phyloP scores from a whole-genome alignment of 805 yeast genomes.

The Yamadazyma philogaea region DNA sequence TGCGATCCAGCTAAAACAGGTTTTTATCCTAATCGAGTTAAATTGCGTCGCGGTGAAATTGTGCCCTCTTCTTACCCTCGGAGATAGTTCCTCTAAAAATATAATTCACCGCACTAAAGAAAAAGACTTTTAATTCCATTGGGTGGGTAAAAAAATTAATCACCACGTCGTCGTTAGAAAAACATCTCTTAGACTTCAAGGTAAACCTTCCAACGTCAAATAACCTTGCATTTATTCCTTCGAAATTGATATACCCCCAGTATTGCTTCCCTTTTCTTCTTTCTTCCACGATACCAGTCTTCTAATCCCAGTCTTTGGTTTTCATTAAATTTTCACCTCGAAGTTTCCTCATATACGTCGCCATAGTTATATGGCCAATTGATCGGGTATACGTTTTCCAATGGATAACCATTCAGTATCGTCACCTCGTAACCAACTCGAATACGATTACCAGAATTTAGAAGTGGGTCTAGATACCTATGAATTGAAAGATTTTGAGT shows the following conservation, averaged over 20 bases:
- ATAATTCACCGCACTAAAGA: not conserved
- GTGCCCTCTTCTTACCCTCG: not conserved
- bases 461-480: not conserved
- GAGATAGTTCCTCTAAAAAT: not conserved
- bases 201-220: not conserved
- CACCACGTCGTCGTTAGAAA: not conserved
- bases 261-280: not conserved
- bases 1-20: not conserved
- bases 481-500: not conserved
- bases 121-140: not conserved
- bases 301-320: not conserved
- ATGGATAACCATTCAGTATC: conserved; percentile 17
- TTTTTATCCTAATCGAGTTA: not conserved
- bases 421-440: conserved; percentile 15
- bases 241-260: not conserved
- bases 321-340: not conserved
- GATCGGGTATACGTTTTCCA: not conserved
- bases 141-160: not conserved
- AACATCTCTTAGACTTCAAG: not conserved
- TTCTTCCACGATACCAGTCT: not conserved
- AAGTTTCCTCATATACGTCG: not conserved
- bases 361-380: not conserved
- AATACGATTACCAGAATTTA: conserved; percentile 8
- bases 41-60: not conserved
- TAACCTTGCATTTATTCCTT: not conserved